phyloP scores from a whole-genome alignment of 2,329 filamentous ascomycete genomes.

The Macroventuria anomochaeta region DNA sequence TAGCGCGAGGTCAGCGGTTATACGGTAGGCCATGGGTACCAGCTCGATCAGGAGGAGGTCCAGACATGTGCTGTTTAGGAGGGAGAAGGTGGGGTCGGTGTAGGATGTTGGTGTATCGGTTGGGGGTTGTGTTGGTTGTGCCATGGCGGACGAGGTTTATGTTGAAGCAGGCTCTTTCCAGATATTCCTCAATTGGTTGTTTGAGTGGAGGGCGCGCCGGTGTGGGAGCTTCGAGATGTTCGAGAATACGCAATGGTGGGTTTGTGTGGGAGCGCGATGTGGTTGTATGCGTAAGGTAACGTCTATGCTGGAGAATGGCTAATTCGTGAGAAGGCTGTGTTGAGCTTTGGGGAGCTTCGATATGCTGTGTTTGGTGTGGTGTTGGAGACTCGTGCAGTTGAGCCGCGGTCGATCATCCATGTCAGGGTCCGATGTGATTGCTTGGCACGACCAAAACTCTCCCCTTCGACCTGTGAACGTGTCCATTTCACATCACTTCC shows the following conservation, averaged over 20 bases:
- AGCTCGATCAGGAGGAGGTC: conserved; percentile 97
- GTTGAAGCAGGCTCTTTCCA: too few relatives aligned
- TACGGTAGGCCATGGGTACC: conserved; percentile 88
- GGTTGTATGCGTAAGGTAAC: not conserved
- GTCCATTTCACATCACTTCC: not conserved
- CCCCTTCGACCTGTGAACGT: too few relatives aligned
- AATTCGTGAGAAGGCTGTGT: not conserved
- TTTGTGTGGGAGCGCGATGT: not conserved
- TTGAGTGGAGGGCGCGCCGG: not conserved
- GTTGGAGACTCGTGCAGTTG: not conserved
- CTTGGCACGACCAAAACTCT: conserved; percentile 8
- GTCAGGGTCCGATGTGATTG: conserved; percentile 19
- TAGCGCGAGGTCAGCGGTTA: conserved; percentile 74
- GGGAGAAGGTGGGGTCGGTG: conserved; percentile 75
- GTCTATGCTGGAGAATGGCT: not conserved
- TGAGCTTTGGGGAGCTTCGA: not conserved
- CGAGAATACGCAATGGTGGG: not conserved
- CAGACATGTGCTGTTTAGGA: conserved; percentile 83
- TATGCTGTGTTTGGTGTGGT: not conserved
- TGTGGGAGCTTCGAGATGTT: not conserved
- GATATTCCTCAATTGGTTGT: too few relatives aligned
- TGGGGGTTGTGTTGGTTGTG: conserved; percentile 19
- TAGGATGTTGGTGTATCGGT: conserved; percentile 45
- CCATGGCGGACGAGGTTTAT: conserved; percentile 17
- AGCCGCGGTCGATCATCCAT: conserved; percentile 14